These are phyloP conservation scores for Maudiozyma humilis DNA, from an alignment of 1,139 yeast species.

Conservation along the genomic window DNA sequence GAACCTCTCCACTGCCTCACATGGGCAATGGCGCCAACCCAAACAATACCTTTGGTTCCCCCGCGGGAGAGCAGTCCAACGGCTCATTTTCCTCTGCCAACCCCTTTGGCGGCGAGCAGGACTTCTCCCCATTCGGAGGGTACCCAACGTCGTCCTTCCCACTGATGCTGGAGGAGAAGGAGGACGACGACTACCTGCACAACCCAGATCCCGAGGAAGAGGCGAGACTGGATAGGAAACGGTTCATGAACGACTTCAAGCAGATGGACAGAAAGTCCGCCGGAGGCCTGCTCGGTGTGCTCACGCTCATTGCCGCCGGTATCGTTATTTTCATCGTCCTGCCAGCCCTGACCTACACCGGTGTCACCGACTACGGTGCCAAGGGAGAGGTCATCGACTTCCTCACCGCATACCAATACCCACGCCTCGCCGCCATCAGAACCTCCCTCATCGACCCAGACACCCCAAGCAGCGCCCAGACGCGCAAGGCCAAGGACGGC, in stretches of 20 bases:
- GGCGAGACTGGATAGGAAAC: slow-evolving; percentile 62
- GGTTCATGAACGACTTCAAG: slow-evolving; percentile 52
- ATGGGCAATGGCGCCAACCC: background rate
- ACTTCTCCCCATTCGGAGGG: slow-evolving; percentile 84
- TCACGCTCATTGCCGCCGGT: slow-evolving; percentile 52
- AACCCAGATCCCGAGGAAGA: slow-evolving; percentile 89
- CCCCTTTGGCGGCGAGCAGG: slow-evolving; percentile 34
- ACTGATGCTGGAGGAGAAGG: slow-evolving; percentile 76
- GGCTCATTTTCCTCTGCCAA: slow-evolving; percentile 8
- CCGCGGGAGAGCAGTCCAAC: slow-evolving; percentile 5
- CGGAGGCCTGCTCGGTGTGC: slow-evolving; percentile 52
- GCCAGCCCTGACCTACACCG: slow-evolving; percentile 71
- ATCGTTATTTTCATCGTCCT: slow-evolving; percentile 56
- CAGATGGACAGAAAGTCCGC: slow-evolving; percentile 51
- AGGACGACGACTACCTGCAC: slow-evolving; percentile 84
- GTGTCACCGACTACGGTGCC: slow-evolving; percentile 37
- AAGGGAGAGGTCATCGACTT: slow-evolving; percentile 32
- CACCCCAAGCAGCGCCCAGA: slow-evolving; percentile 53
- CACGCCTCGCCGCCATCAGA: slow-evolving; percentile 53
- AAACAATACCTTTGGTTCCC: background rate
- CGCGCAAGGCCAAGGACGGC: slow-evolving; percentile 44
- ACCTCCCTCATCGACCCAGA: slow-evolving; percentile 64
- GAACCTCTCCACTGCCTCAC: slow-evolving; percentile 1
- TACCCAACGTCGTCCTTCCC: slow-evolving; percentile 88
- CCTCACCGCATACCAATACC: slow-evolving; percentile 52